Base-by-base conservation (phyloP, 2,329 filamentous ascomycete species). In the Aspergillus pseudoglaucus region DNA sequence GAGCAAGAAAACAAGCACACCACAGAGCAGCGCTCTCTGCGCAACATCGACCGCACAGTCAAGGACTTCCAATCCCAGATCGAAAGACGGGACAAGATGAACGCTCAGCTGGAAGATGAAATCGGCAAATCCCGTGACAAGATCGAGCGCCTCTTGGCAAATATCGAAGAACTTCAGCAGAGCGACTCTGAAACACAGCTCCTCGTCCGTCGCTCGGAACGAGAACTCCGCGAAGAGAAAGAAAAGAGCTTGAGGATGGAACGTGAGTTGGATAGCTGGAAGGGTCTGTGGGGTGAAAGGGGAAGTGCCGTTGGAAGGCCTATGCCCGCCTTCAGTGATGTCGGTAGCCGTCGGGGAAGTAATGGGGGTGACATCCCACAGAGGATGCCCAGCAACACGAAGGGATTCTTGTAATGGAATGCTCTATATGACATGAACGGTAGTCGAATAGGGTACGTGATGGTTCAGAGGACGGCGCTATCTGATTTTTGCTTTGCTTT, bases 61-160 rank as follows among this genome's bases (percentile, higher is more conserved):
- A 93, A 93, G 69, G 93, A 97, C 68, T 80, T 97, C 20, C 88
- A 96, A 69, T 79, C 83, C 20, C 91, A 97, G 68, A 87, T 98
- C 56, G 90, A 95, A 42, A 88, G 93, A 58, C 88, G 90, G 59
- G 91, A 97, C 56, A 96, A 95, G 72, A 83, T 88, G 59, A 89
- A 90, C 59, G 64, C 76, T 4, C 85, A 93, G 62, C 77, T 95
- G 15, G 79, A 83, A 47, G 91, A 96, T 46, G 93, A 97, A 60
- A 80, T 95, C 48, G 76, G 78, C 56, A 87, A 91, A 54, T 84
- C 89, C 61, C 87, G 91, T 52, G 91, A 97, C 71, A 95, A 93
- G 75, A 82, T 90, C 52, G 88, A 93, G 55, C 89, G 90, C 64
- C 83, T 97, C 4, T 84, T 98, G 44, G 79, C 84, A 63, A 89